Conservation (phyloP, 495 filamentous ascomycete genomes). For the Talaromyces thailandensis region DNA sequence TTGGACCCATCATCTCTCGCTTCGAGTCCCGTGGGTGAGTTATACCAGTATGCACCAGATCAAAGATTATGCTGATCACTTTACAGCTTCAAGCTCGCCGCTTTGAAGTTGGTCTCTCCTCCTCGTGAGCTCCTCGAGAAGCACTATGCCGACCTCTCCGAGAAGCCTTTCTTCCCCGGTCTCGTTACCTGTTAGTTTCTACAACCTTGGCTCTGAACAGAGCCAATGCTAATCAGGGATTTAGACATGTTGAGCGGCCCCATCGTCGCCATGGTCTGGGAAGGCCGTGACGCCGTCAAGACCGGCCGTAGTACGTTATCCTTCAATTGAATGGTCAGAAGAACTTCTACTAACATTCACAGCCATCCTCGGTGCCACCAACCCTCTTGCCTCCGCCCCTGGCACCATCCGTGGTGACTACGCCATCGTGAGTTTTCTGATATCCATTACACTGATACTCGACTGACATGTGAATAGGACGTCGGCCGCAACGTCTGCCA, state of each 20-base stretch:
- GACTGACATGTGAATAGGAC: constrained; percentile 40
- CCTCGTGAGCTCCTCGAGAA: constrained; percentile 90
- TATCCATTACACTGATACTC: not conserved
- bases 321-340: not conserved
- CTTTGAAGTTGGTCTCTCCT: constrained; percentile 87
- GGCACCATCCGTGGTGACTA: constrained; percentile 95
- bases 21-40: constrained; percentile 89
- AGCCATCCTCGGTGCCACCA: constrained; percentile 94
- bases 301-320: constrained; percentile 71
- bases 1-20: constrained; percentile 92
- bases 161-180: constrained; percentile 94
- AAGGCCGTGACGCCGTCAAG: constrained; percentile 95
- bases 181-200: constrained; percentile 67
- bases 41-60: constrained; percentile 1
- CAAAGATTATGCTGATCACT: constrained; percentile 12
- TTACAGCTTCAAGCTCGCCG: constrained; percentile 85
- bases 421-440: constrained; percentile 43
- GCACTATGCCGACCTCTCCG: constrained; percentile 89
- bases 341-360: constrained; percentile 10
- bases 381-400: constrained; percentile 85
- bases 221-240: not conserved
- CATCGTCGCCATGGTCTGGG: constrained; percentile 98
- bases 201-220: not conserved
- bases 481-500: constrained; percentile 99
- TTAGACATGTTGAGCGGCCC: constrained; percentile 95